phyloP scores from a whole-genome alignment of 2,329 filamentous ascomycete genomes.

The Epichloe aotearoae region DNA sequence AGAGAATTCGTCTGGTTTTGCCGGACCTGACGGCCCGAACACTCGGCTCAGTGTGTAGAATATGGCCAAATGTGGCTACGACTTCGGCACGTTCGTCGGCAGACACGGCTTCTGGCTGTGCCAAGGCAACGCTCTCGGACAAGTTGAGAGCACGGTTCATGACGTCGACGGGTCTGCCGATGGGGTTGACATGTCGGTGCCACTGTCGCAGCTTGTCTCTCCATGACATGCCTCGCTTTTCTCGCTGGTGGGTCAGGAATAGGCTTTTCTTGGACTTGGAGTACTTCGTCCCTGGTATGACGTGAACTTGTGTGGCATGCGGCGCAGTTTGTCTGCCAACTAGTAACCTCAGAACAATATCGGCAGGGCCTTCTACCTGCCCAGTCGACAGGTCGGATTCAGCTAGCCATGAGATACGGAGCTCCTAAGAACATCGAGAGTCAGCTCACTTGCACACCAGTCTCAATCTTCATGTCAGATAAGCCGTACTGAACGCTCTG shows the following conservation, averaged over 20 bases:
- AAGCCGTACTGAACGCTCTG: slow-evolving; percentile 11
- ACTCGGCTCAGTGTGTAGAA: slow-evolving; percentile 26
- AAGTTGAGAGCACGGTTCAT: not conserved
- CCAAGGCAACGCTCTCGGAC: not conserved
- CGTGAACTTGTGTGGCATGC: slow-evolving; percentile 8
- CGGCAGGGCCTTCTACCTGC: slow-evolving; percentile 25
- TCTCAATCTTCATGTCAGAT: not conserved
- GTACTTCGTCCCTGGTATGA: slow-evolving; percentile 7
- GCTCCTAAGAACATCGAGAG: slow-evolving; percentile 10
- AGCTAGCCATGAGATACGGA: slow-evolving; percentile 31
- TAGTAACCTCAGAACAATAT: slow-evolving; percentile 34
- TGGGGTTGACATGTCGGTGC: slow-evolving; percentile 15
- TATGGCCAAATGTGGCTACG: slow-evolving; percentile 36
- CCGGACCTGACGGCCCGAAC: slow-evolving; percentile 1
- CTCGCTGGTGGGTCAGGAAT: slow-evolving; percentile 16
- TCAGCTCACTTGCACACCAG: not conserved
- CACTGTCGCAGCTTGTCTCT: slow-evolving; percentile 20
- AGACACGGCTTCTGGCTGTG: not conserved
- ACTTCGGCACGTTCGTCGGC: slow-evolving; percentile 8
- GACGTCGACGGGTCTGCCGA: slow-evolving; percentile 2
- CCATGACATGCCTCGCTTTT: slow-evolving; percentile 21
- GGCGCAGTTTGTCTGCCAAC: slow-evolving; percentile 12
- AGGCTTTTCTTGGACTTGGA: slow-evolving; percentile 2
- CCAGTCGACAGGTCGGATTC: slow-evolving; percentile 7
- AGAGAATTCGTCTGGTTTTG: slow-evolving; percentile 24